Conservation (phyloP, 2,329 filamentous ascomycete genomes). For the Aspergillus vadensis region DNA sequence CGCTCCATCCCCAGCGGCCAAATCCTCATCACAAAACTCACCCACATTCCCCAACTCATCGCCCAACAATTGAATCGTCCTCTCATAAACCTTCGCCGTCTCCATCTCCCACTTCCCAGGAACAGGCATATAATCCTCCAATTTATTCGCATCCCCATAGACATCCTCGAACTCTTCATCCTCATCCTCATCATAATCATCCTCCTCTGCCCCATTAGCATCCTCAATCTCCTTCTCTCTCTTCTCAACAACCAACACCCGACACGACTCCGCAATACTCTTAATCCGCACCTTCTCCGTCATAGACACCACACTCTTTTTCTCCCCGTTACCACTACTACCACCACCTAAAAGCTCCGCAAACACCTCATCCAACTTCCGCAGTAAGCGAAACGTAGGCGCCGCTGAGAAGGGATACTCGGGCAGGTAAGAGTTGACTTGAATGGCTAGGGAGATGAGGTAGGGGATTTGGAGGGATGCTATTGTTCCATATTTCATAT, state of each 20-base stretch:
- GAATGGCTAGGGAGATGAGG: conserved; percentile 73
- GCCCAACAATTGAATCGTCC: conserved; percentile 73
- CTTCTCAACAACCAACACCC: conserved; percentile 69
- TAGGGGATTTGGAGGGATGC: conserved; percentile 81
- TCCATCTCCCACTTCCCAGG: conserved; percentile 61
- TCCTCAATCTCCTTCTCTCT: conserved; percentile 48
- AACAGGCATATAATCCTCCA: conserved; percentile 41
- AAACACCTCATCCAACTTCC: conserved; percentile 83
- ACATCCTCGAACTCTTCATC: conserved; percentile 34
- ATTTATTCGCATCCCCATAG: conserved; percentile 34
- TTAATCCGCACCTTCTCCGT: conserved; percentile 87
- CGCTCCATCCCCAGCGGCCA: conserved; percentile 15
- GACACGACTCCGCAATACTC: conserved; percentile 75
- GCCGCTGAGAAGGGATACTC: conserved; percentile 69
- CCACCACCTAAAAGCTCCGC: conserved; percentile 62
- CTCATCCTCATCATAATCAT: conserved; percentile 41
- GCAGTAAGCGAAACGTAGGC: conserved; percentile 69
- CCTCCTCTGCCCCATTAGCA: conserved; percentile 33
- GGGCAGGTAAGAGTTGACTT: conserved; percentile 70
- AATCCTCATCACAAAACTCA: conserved; percentile 28
- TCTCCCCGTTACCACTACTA: conserved; percentile 46
- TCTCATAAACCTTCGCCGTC: conserved; percentile 75
- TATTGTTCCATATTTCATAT: conserved; percentile 35
- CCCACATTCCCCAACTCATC: conserved; percentile 58
- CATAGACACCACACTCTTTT: conserved; percentile 60